Base-by-base conservation (phyloP, 1,284 basidiomycete species). In the Papiliotrema nemorosa region DNA sequence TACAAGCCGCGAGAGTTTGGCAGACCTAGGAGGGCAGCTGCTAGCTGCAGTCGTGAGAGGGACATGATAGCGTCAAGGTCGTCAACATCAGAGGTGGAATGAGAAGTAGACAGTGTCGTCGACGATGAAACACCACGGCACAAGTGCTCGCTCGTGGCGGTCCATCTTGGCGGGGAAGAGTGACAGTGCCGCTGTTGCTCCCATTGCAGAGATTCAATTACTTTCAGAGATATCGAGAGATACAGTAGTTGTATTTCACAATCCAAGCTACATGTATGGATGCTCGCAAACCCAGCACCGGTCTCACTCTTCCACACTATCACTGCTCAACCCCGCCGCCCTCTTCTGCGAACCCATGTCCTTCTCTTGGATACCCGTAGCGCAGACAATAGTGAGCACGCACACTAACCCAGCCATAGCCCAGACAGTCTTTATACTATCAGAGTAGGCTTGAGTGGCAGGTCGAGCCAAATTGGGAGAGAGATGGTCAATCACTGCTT, bases 371-470 rank as follows among this genome's bases (percentile, higher is more conserved):
- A 69, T 66, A 21, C 58, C 64, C 39, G 60, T 47, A 3, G 63
- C 59, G 2, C 57, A 47, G 4, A 68, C 7, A 10, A 73, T 41
- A 0, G 70, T 68, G 3, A 63, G n/a, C 2, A 65, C 37, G 2
- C 65, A 65, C 14, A 65, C 59, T 3, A 43, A 44, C 3, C 62
- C 63, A 24, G 56, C 47, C 12, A 55, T 49, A 13, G 55, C 25
- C 63, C 63, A 72, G 2, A 67, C 65, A 2, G 52, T 47, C 2
- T 46, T 43, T 5, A 76, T 45, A 20, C 64, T 67, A 22, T 52
- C 21, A 0, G 65, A 68, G 52, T 74, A 74, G 1, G 74, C 68
- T 3, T 55, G 51, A n/a, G 74, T 53, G 10, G 72, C 73, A 14
- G 49, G 50, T 3, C 31, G n/a, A 22, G 57, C 49, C 13, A 64